Evolutionary conservation across 768 basidiomycete genomes (phyloP).

Genomic region (Mycena galericulata): DNA sequence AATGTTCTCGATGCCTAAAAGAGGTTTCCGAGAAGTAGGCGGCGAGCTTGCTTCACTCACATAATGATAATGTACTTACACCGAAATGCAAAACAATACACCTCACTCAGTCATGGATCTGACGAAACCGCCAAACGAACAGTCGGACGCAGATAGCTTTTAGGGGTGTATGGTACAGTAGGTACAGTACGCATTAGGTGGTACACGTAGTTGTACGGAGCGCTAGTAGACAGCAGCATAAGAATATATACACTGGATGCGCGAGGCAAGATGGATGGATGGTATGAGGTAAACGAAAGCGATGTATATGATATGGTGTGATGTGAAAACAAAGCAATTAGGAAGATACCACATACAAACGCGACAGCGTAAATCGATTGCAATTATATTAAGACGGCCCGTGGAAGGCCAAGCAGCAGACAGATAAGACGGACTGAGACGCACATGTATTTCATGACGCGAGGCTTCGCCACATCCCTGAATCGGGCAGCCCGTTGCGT

Average conservation of each 20-base stretch:
- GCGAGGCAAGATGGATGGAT: conserved; percentile 19
- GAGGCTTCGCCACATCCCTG: conserved; percentile 87
- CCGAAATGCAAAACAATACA: conserved; percentile 16
- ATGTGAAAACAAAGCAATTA: conserved; percentile 38
- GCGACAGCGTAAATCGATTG: conserved; percentile 22
- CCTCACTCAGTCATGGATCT: conserved; percentile 2
- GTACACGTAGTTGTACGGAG: conserved; percentile 26
- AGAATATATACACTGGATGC: conserved; percentile 19
- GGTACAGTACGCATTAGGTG: conserved; percentile 33
- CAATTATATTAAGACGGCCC: conserved; percentile 7
- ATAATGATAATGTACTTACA: neutral
- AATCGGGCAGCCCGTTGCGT: conserved; percentile 73
- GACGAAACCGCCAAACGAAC: conserved; percentile 13
- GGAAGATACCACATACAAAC: conserved; percentile 37
- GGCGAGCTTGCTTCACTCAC: neutral
- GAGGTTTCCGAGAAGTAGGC: conserved; percentile 52
- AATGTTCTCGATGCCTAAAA: conserved; percentile 70
- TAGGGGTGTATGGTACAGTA: conserved; percentile 19
- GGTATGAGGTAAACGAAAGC: conserved; percentile 4
- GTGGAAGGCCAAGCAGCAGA: neutral
- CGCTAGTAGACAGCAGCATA: neutral
- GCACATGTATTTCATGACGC: conserved; percentile 48
- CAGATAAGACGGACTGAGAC: neutral
- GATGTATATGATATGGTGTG: conserved; percentile 6
- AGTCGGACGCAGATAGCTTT: conserved; percentile 23